A percentile compares a stretch with the other conserved stretches of the same genome.
phyloP scores from a whole-genome alignment of 139 green algal species.

The Ulvella scutata region DNA sequence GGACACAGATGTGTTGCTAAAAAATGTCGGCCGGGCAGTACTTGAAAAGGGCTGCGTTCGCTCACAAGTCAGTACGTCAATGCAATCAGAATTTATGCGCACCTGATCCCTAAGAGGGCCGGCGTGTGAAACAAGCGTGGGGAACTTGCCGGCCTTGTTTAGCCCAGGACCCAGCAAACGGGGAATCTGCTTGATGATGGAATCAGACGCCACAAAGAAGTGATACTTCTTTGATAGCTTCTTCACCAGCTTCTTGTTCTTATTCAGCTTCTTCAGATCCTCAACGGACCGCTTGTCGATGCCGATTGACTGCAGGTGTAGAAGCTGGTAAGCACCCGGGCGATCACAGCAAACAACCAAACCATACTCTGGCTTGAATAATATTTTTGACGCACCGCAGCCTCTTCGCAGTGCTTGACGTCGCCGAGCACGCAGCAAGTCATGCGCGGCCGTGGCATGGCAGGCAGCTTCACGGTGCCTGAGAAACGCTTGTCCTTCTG shows the following conservation, averaged over 20 bases:
- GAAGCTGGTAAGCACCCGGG: conserved; percentile 28
- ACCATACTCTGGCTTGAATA: too few relatives aligned
- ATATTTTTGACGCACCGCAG: conserved; percentile 9
- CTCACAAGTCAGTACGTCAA: too few relatives aligned
- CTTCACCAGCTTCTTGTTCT: conserved; percentile 99
- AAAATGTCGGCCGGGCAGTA: too few relatives aligned
- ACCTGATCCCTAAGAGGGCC: conserved; percentile 11
- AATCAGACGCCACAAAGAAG: conserved; percentile 92
- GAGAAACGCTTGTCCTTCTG: conserved; percentile 99
- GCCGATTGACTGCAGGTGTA: conserved; percentile 55
- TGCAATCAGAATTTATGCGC: background rate
- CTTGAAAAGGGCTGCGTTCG: too few relatives aligned
- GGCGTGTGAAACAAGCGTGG: conserved; percentile 64
- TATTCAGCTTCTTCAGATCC: conserved; percentile 99
- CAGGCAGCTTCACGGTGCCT: conserved; percentile 91
- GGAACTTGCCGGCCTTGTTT: conserved; percentile 99
- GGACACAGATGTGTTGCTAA: too few relatives aligned
- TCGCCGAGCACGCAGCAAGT: conserved; percentile 93
- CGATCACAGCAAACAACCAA: too few relatives aligned
- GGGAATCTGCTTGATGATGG: conserved; percentile 98
- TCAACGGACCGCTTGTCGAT: conserved; percentile 88
- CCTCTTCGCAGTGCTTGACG: conserved; percentile 93
- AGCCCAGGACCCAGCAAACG: conserved; percentile 91
- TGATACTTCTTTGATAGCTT: conserved; percentile 98
- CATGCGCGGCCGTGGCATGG: conserved; percentile 83